Percentiles rank a stretch among this genome's conserved stretches.
Conservation (phyloP, 352 stramenopile species). For the Peronospora farinosa region DNA sequence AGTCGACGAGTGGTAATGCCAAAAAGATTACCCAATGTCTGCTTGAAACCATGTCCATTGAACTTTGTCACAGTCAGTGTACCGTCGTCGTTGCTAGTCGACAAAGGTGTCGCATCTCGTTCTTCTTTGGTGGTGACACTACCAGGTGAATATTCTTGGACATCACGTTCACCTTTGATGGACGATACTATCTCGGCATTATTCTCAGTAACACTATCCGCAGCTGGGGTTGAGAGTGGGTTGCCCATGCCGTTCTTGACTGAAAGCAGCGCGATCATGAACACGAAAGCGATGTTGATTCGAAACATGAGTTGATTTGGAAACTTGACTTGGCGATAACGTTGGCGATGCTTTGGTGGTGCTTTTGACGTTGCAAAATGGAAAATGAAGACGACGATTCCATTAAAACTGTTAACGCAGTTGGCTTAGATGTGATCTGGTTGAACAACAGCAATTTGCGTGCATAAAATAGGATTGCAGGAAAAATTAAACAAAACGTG, state of each 20-base stretch:
- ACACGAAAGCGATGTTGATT: conserved; percentile 1
- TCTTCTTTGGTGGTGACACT: conserved; percentile 6
- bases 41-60: conserved; percentile 15
- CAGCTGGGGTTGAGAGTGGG: not conserved
- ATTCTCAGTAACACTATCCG: not conserved
- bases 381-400: not conserved
- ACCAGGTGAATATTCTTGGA: too few species aligned
- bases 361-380: conserved; percentile 4
- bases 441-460: conserved; percentile 1
- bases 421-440: conserved; percentile 3
- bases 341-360: not conserved
- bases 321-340: not conserved
- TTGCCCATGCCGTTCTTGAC: not conserved
- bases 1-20: conserved; percentile 2
- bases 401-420: not conserved
- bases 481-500: not conserved
- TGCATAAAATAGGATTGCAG: conserved; percentile 9
- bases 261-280: conserved; percentile 5
- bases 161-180: too few species aligned
- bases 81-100: too few species aligned
- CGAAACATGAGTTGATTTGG: conserved; percentile 6
- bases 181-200: not conserved
- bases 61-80: too few species aligned
- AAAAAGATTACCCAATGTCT: conserved; percentile 6
- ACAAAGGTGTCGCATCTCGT: not conserved